phyloP scores from a whole-genome alignment of 352 stramenopile species.

The Globisporangium paroecandrum region DNA sequence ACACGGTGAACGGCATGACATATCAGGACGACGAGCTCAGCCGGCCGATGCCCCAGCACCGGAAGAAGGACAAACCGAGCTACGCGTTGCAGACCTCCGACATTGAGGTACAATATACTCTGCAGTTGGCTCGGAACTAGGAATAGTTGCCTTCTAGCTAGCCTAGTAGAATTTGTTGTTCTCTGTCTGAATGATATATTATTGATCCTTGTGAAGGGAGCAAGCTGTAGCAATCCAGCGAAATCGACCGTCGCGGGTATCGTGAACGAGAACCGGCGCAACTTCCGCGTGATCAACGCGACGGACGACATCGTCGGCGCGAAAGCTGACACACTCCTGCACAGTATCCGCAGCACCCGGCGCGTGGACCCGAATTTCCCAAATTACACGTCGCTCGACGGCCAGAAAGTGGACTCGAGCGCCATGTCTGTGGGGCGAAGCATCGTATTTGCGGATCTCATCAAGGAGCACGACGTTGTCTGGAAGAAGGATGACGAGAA shows the following conservation, averaged over 20 bases:
- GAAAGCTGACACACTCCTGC: conserved; percentile 54
- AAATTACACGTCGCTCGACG: conserved; percentile 56
- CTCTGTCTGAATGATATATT: too few relatives aligned
- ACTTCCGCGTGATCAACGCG: conserved; percentile 55
- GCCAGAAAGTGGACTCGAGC: conserved; percentile 54
- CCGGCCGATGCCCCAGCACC: conserved; percentile 42
- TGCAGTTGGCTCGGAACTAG: neutral
- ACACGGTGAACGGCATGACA: conserved; percentile 66
- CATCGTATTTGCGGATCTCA: conserved; percentile 63
- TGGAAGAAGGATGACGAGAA: conserved; percentile 25
- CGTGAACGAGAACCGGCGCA: conserved; percentile 47
- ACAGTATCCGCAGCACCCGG: conserved; percentile 66
- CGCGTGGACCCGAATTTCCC: conserved; percentile 67
- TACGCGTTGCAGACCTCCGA: conserved; percentile 57
- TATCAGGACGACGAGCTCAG: conserved; percentile 47
- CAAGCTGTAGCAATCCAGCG: conserved; percentile 44
- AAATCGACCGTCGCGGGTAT: conserved; percentile 59
- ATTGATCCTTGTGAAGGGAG: conserved; percentile 20
- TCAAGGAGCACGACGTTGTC: conserved; percentile 39
- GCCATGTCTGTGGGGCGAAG: conserved; percentile 64
- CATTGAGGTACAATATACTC: conserved; percentile 34
- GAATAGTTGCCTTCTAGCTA: too few relatives aligned
- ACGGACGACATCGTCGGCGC: conserved; percentile 63
- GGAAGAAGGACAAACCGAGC: conserved; percentile 45
- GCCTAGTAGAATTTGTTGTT: too few relatives aligned